Evolutionary conservation across 1,284 basidiomycete genomes (phyloP), one percentile per base, ranked within the genome.

Genomic region (Fistulinella cinereoalba): DNA sequence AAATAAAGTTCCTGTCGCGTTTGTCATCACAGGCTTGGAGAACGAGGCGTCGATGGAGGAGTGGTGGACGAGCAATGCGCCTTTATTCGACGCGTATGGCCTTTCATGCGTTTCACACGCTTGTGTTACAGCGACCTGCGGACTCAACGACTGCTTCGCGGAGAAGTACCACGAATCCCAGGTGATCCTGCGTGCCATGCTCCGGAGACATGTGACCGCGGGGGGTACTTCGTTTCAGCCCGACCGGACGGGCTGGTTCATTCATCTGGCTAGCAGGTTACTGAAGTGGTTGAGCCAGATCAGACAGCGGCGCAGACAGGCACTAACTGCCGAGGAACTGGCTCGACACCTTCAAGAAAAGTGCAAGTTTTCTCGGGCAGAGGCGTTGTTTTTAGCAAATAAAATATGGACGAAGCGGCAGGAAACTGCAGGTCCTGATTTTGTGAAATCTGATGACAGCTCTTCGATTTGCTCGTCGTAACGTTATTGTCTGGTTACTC

Each of bases 11-110:
- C 60, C 63, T 0, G 51, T 66, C 4, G 54, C 53, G 4, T 51
- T 62, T 24, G 63, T 56, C 22, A 40, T 62, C 33, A 62, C 61
- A 1, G 58, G 56, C 18, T 43, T 63, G 48, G 64, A 62, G 51
- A 43, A 43, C 29, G 38, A 65, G n/a, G 13, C 11, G 1, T 41
- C 48, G 28, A 66, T 63, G 62, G 57, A 66, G 24, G 28, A 21
- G 2, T 62, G 60, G 57, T 58, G 56, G 55, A 3, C 3, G 8
- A 46, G 37, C 34, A 60, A 64, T 15, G 37, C 23, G 1, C 19
- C 24, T 2, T 8, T 22, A 3, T 55, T 60, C 24, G 27, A 43
- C 15, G 38, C 3, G 23, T 46, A 36, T 12, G 27, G 39, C 1
- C 55, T 64, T 27, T 28, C 15, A 1, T 61, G 60, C 13, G 25